Evolutionary conservation across 2,329 filamentous ascomycete genomes (phyloP).

Genomic region (Colletotrichum aenigma): DNA sequence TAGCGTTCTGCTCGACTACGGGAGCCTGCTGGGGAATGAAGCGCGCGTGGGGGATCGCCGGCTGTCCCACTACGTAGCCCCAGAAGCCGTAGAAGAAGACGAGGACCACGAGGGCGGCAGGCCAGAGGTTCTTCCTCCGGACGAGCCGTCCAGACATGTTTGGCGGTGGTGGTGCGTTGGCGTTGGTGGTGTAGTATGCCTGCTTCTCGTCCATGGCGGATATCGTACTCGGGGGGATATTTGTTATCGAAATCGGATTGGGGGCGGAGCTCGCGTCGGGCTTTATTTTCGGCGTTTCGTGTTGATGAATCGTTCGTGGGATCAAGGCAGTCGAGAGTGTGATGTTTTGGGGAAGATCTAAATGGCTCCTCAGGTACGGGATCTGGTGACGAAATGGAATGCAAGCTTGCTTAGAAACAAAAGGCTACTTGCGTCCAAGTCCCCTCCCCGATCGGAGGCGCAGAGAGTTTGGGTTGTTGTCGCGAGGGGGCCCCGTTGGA

Average conservation of each 20-base stretch:
- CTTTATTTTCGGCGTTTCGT: neutral
- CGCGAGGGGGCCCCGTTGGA: neutral
- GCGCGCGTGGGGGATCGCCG: neutral
- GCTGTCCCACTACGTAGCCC: neutral
- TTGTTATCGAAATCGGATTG: neutral
- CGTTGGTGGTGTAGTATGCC: neutral
- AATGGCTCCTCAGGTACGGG: neutral
- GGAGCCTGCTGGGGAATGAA: slow-evolving; percentile 1
- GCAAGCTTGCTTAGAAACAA: neutral
- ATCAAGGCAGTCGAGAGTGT: neutral
- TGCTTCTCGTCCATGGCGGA: slow-evolving; percentile 22
- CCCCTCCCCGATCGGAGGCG: neutral
- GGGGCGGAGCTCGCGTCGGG: neutral
- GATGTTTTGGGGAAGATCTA: neutral
- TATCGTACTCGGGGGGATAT: neutral
- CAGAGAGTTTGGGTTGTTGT: slow-evolving; percentile 2
- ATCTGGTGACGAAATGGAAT: neutral
- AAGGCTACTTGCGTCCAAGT: neutral
- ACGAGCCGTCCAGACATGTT: neutral
- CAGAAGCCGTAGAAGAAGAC: slow-evolving; percentile 13
- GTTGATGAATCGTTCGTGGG: neutral
- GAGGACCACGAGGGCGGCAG: neutral
- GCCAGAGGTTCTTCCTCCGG: slow-evolving; percentile 3
- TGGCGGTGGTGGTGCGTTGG: neutral
- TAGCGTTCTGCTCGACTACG: neutral